phyloP scores from a whole-genome alignment of 176 grass and related monocot species.

The Urochloa ruziziensis region DNA sequence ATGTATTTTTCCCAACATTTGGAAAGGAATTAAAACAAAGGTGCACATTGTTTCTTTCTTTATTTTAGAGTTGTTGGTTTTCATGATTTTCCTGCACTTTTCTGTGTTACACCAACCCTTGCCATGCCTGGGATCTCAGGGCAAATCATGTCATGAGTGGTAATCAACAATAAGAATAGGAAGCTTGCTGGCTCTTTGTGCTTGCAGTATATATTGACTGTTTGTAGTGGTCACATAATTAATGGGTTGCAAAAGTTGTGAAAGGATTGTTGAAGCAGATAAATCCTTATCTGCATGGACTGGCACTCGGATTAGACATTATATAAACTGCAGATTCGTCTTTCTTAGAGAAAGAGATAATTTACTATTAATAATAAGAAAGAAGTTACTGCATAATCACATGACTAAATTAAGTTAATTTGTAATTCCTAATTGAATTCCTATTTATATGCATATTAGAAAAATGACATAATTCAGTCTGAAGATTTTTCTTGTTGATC shows the following conservation, averaged over 20 bases:
- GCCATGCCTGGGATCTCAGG: background rate
- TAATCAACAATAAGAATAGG: background rate
- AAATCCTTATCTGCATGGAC: background rate
- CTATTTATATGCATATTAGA: background rate
- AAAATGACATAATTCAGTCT: background rate
- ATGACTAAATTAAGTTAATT: background rate
- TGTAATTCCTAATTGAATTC: background rate
- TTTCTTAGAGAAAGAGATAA: background rate
- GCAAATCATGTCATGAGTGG: background rate
- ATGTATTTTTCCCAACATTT: background rate
- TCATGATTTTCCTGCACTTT: background rate
- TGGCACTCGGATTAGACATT: background rate
- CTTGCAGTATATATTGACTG: background rate
- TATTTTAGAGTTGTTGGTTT: background rate
- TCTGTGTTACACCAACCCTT: background rate
- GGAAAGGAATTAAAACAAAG: constrained; percentile 1
- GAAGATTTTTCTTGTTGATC: background rate
- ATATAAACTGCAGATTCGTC: background rate
- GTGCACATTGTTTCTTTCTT: background rate
- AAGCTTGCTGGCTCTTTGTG: background rate
- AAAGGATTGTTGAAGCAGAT: background rate
- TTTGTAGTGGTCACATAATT: background rate
- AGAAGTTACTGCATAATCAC: background rate
- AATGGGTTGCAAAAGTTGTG: background rate
- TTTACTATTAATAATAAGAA: background rate